Evolutionary conservation across 2,329 filamentous ascomycete species (phyloP), one percentile per base, ranked within the genome.

Genomic region (Nemania diffusa): DNA sequence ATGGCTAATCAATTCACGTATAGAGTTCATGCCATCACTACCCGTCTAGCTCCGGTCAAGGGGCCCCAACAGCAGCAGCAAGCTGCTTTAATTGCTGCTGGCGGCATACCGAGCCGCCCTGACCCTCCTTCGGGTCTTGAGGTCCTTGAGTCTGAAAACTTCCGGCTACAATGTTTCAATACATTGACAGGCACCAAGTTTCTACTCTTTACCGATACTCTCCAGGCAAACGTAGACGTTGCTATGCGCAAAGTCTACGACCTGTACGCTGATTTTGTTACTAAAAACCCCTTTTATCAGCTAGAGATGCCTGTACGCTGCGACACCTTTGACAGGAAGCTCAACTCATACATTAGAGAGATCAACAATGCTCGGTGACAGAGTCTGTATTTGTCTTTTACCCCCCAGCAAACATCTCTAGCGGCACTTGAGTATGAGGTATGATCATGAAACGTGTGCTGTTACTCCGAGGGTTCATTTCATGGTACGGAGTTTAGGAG

Each of bases 221-320:
- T 93, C 71, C 94, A 97, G 82, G 88, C 90, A 56, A 97, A 97
- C 76, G 90, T 97, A 44, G 96, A 98, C 74, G 85, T 88, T 13
- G 91, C 95, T 51, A 90, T 97, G 73, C 87, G 89, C 77, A 91
- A 89, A 79, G 91, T 97, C 74, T 98, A 99, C 79, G 96, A 98
- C 79, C 82, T 98, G 59, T 99, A 98, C 82, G 88, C 93, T 57
- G 96, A 99, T 80, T 98, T 93, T 79, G 96, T 99, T 73, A 98
- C 97, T 93, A 99, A 98, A 85, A 99, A 99, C 79, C 96, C 96
- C 0, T 99, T 99, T 78, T 98, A 98, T 82, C 94, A 96, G 77
- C 85, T 97, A 64, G 96, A 99, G 83, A 99, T 98, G 94, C 96
- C 96, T 6, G 89, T 99, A 61, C 87, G 96, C 69, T 97, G 96